Base-by-base conservation (phyloP, 1,284 basidiomycete genomes). In the Apiotrichum montevideense region DNA sequence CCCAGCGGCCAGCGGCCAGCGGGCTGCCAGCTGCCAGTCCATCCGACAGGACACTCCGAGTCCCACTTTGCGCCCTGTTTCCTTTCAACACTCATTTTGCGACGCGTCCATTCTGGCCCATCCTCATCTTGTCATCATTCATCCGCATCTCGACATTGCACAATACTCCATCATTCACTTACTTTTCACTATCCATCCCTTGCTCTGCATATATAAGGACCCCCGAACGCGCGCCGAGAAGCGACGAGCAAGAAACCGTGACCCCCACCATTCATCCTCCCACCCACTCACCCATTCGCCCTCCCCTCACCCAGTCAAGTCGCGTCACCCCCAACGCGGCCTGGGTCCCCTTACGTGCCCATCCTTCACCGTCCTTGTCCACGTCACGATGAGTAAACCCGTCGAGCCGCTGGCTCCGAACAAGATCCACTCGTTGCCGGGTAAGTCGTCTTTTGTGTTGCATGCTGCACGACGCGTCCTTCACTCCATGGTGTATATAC, bases 391-490 rank as follows among this genome's bases (percentile, higher is more conserved):
- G 63, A 58, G 46, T 48, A 54, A 48, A 15, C 65, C 65, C 62
- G 58, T 51, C 45, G 55, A 50, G n/a, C 54, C 66, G 2, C 63
- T 69, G 11, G 63, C 63, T n/a, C 69, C 72, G 8, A 71, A 73
- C 55, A 63, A 63, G 43, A 75, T 75, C 33, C 73, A 75, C 54
- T 62, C 64, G 10, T 60, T 75, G 21, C 73, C 73, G 52, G 73
- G 73, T 73, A 54, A 51, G 70, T 58, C 10, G 13, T 21, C 15
- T 29, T 13, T 42, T 29, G 37, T 39, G 13, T 39, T 7, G 37
- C 37, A 39, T 39, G 37, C 8, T 13, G 13, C 37, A 13, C 37
- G 37, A 39, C 37, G 37, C 37, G 37, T 39, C 37, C 37, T 13
- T 8, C 7, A 21, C 6, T n/a, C 15, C 37, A 21, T 29, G 11